Base-by-base conservation (phyloP, 495 filamentous ascomycete species). In the Neurospora intermedia region DNA sequence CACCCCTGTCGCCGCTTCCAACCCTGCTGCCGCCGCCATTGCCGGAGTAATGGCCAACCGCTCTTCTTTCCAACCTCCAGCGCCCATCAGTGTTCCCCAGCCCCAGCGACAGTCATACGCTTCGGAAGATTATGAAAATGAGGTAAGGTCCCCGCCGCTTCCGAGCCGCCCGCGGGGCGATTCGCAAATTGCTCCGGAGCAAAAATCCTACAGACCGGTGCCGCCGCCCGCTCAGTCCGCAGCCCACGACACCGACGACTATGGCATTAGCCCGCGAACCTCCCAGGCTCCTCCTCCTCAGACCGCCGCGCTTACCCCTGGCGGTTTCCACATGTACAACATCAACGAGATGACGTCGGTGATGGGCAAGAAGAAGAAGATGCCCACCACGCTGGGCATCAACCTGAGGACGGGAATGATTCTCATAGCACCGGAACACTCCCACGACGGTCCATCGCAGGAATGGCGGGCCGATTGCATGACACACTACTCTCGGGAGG, bases 311-410 rank as follows among this genome's bases (percentile, higher is more conserved):
- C 85, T 87, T 3, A 91, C 89, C 18, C 91, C 91, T 6, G 92
- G 91, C 13, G 93, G 92, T 27, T 98, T 93, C 79, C 93, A 94
- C 77, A 86, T 98, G 77, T 98, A 97, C 82, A 97, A 95, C 77
- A 92, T 99, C 81, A 95, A 93, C 81, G 96, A 99, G 81, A 96
- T 97, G 89, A 89, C 97, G 3, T 94, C 94, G 40, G 89, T 93
- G 18, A 93, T 96, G 90, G 94, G 94, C 72, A 97, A 95, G 84
- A 92, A 92, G 78, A 97, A 97, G 86, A 99, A 99, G 84, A 93
- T 97, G 88, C 94, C 96, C 4, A 97, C 94, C 46, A 97, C 93
- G 18, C 81, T 99, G 69, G 96, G 96, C 11, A 89, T 99, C 76
- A 97, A 98, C 78, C 81, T 93, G 69, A 89, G 88, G 35, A 96